A percentile compares a stretch with the other conserved stretches of the same genome.
phyloP scores from a whole-genome alignment of 2,329 filamentous ascomycete species.

The Aspergillus transmontanensis region DNA sequence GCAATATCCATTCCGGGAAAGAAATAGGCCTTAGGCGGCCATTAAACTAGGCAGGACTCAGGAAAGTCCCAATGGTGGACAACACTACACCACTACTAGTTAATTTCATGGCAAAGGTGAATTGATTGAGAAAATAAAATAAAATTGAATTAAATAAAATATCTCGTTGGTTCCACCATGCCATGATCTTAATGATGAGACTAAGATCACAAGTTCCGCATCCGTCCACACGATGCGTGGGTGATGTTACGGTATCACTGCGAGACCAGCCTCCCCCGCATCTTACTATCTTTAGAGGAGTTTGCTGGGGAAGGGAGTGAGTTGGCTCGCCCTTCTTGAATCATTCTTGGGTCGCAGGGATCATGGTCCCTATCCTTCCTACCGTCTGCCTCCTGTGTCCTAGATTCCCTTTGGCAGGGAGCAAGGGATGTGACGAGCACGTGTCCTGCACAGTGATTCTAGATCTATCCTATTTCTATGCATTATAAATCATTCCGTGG shows the following conservation, averaged over 20 bases:
- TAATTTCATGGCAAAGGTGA: background rate
- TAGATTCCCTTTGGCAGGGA: background rate
- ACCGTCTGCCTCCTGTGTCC: background rate
- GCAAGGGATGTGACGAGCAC: background rate
- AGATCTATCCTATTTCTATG: background rate
- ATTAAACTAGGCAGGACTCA: background rate
- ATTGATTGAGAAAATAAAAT: background rate
- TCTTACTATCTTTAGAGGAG: background rate
- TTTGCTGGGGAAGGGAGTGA: background rate
- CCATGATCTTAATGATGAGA: background rate
- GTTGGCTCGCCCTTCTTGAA: background rate
- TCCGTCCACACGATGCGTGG: background rate
- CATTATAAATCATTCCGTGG: background rate
- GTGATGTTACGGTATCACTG: constrained; percentile 3
- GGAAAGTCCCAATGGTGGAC: background rate
- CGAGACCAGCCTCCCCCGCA: background rate
- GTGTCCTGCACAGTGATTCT: background rate
- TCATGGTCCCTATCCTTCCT: background rate
- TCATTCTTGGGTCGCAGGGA: background rate
- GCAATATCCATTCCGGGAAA: background rate
- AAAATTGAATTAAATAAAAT: background rate
- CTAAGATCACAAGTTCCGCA: background rate
- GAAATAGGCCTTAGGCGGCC: background rate
- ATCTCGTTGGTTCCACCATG: background rate
- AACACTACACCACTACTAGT: background rate